These are phyloP conservation scores for Centaurea solstitialis DNA, from an alignment of 129 eudicot species.

Conservation along the genomic window DNA sequence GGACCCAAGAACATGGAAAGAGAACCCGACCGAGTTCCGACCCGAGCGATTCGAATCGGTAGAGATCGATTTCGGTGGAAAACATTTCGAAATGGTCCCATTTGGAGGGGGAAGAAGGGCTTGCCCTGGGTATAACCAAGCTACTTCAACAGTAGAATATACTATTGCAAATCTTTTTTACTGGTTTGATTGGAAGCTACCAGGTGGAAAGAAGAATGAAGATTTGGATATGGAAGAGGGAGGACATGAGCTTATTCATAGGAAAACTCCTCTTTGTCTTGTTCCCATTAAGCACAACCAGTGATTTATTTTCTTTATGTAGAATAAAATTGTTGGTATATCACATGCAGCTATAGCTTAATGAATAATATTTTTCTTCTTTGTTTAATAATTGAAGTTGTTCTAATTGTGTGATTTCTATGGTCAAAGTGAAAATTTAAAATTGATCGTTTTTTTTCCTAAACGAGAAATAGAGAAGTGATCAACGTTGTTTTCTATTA, in stretches of 20 bases:
- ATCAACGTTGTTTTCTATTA: too few species aligned
- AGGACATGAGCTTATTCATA: not conserved
- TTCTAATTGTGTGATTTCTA: too few species aligned
- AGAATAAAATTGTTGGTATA: too few species aligned
- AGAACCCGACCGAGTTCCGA: slow-evolving; percentile 30
- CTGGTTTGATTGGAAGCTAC: slow-evolving; percentile 52
- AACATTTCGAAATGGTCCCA: slow-evolving; percentile 45
- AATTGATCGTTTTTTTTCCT: too few species aligned
- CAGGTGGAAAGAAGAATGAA: slow-evolving; percentile 29
- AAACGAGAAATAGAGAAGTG: too few species aligned
- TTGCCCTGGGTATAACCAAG: slow-evolving; percentile 50
- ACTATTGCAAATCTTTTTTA: slow-evolving; percentile 47
- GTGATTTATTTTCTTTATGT: too few species aligned
- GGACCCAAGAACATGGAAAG: not conserved
- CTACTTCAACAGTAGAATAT: slow-evolving; percentile 36
- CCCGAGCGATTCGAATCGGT: slow-evolving; percentile 45
- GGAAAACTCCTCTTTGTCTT: slow-evolving; percentile 26
- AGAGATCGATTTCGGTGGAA: slow-evolving; percentile 40
- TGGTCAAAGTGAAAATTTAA: too few species aligned
- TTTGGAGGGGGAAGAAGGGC: slow-evolving; percentile 54
- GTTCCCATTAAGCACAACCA: slow-evolving; percentile 6
- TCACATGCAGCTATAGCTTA: too few species aligned
- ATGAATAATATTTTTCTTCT: too few species aligned
- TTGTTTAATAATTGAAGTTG: too few species aligned
- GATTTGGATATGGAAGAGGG: slow-evolving; percentile 41